Evolutionary conservation across 495 filamentous ascomycete species (phyloP).

Genomic region (Penicillium simplicissimum): DNA sequence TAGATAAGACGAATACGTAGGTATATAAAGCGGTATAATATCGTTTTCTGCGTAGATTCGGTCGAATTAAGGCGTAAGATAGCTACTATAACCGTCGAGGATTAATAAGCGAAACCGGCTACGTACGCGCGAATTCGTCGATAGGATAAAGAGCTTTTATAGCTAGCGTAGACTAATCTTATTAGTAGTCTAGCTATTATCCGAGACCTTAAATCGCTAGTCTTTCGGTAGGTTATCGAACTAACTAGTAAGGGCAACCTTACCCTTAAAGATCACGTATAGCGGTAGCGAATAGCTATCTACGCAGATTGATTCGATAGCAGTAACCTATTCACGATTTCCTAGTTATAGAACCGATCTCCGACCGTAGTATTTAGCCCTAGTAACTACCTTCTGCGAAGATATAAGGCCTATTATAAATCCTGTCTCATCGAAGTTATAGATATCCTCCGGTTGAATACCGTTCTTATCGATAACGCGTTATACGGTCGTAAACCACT

Average conservation of each 20-base stretch:
- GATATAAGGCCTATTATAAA: not conserved
- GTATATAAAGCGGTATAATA: constrained; percentile 27
- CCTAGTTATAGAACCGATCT: not conserved
- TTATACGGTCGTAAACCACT: constrained; percentile 23
- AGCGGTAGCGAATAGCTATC: constrained; percentile 10
- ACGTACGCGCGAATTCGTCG: constrained; percentile 4
- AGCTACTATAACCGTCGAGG: constrained; percentile 28
- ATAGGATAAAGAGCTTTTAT: not conserved
- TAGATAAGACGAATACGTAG: constrained; percentile 27
- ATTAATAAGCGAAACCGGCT: constrained; percentile 25
- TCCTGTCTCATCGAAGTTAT: constrained; percentile 9
- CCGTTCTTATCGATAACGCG: not conserved
- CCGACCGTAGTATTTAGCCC: not conserved
- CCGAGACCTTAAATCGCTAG: constrained; percentile 17
- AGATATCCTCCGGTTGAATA: constrained; percentile 10
- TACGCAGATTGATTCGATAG: constrained; percentile 11
- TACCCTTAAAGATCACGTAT: constrained; percentile 6
- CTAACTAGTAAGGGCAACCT: constrained; percentile 3
- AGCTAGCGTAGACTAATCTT: too few species aligned
- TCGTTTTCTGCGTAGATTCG: constrained; percentile 19
- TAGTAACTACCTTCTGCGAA: not conserved
- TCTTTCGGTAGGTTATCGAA: constrained; percentile 14
- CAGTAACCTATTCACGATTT: not conserved
- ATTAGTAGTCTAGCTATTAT: too few species aligned
- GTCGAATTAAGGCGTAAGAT: constrained; percentile 24